Evolutionary conservation across 1,139 yeast species (phyloP), one percentile per base, ranked within the genome.

Genomic region (Ogataea hybrid): DNA sequence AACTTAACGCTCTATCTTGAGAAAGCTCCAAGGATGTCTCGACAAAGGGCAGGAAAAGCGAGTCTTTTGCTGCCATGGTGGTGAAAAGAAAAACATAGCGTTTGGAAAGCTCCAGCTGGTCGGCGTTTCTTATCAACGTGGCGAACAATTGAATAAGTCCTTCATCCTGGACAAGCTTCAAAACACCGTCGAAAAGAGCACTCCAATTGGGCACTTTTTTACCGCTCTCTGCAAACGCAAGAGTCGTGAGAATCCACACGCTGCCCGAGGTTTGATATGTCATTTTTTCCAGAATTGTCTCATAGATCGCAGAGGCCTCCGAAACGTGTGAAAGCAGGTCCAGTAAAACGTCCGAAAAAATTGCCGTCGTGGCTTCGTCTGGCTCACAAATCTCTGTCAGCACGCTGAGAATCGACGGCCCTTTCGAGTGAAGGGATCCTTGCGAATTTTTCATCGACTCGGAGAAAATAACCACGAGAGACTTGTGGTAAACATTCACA

Each of bases 361-460:
- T 70, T 10, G 81, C 65, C 6, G 71, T 64, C 16, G 67, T 46
- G n/a, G 41, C 43, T 6, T 57, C 49, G 21, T 44, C 37, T 37
- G 36, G 16, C 32, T 73, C 57, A 6, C 71, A 65, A 32, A 65
- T 65, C 16, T 64, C 64, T 11, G 77, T 54, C 20, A 84, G 57
- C 5, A 64, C 67, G 4, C 69, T 63, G 37, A 83, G 58, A 5
- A 86, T 77, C 1, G 64, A 47, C 3, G 70, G 59, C 0, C 89
- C 67, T 56, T 79, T 85, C 1, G 96, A 84, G 61, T 90, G 96
- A 50, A 90, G 69, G 0, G 84, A 70, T 7, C 79, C 84, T 11
- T 77, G 76, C 0, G 95, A 79, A 39, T 87, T 81, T 50, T 77
- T 81, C 65, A 89, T 72, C 0, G 97, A 70, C 57, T 88, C 96